These are phyloP conservation scores for Colletotrichum brevisporum DNA, from an alignment of 2,329 filamentous ascomycete species.

Conservation along the genomic window DNA sequence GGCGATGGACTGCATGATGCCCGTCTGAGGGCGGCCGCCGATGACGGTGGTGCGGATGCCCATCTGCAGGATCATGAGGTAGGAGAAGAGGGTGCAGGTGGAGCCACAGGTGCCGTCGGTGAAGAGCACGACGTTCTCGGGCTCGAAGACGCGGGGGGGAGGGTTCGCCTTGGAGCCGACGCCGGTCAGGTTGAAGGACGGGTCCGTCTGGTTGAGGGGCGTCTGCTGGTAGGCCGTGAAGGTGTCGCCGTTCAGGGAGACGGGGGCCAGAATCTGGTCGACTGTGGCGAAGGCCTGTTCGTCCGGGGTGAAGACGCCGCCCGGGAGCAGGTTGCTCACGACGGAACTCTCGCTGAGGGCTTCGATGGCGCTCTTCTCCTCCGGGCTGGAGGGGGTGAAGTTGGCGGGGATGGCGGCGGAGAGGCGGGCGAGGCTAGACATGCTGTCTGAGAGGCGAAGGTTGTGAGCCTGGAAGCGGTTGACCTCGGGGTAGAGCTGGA, in stretches of 20 bases:
- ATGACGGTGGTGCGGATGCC: slow-evolving; percentile 63
- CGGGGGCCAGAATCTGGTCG: slow-evolving; percentile 50
- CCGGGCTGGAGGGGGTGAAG: slow-evolving; percentile 50
- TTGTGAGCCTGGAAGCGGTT: slow-evolving; percentile 64
- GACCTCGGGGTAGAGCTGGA: slow-evolving; percentile 64
- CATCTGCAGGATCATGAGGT: slow-evolving; percentile 65
- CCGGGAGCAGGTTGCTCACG: slow-evolving; percentile 59
- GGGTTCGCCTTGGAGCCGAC: slow-evolving; percentile 56
- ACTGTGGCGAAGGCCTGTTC: slow-evolving; percentile 48
- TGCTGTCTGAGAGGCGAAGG: slow-evolving; percentile 63
- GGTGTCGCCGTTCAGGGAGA: slow-evolving; percentile 58
- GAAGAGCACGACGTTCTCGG: slow-evolving; percentile 67
- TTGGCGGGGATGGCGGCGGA: slow-evolving; percentile 47
- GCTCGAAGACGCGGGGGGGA: slow-evolving; percentile 61
- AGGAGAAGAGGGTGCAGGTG: slow-evolving; percentile 68
- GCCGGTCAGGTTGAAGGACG: slow-evolving; percentile 58
- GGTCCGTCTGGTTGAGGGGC: slow-evolving; percentile 53
- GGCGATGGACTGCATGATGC: slow-evolving; percentile 64
- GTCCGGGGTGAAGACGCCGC: slow-evolving; percentile 62
- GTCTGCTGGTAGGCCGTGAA: slow-evolving; percentile 63
- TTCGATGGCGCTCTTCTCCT: slow-evolving; percentile 59
- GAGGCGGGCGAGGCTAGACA: slow-evolving; percentile 59
- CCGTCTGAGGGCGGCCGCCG: slow-evolving; percentile 59
- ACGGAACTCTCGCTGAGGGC: slow-evolving; percentile 61
- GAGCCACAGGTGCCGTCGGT: slow-evolving; percentile 69